Base-by-base conservation (phyloP, 2,329 filamentous ascomycete genomes). In the Colletotrichum orchidophilum region DNA sequence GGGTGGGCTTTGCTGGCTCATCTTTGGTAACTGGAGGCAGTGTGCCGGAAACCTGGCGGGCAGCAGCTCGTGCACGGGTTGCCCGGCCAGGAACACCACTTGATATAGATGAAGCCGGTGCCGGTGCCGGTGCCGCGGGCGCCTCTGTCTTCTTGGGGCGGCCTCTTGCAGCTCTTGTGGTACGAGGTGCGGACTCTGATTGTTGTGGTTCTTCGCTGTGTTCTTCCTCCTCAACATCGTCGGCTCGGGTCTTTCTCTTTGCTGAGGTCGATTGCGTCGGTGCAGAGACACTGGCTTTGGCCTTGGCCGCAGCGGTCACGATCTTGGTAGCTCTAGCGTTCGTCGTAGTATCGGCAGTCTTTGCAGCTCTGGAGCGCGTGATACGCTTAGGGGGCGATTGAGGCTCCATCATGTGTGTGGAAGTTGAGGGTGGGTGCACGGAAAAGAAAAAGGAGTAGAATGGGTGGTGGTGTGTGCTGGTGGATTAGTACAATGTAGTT, bases 311-410 rank as follows among this genome's bases (percentile, higher is more conserved):
- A 67, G 87, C 82, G 74, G 87, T 86, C 71, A 85, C 80, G 72
- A 86, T 82, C 71, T 81, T 87, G 70, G 84, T 82, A 2, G 82
- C 81, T 75, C 84, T 85, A 42, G 79, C 58, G 21, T 50, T 58
- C 7, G 74, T 71, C 52, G 79, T 77, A 29, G 81, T 76, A 68
- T 84, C 81, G 63, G 75, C 77, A 39, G 78, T 78, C 76, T 82
- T 85, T 53, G 83, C 83, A 35, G 84, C 83, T 69, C 84, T 80
- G 55, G 84, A 81, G 62, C 88, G 86, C 73, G 88, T 90, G 76
- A 90, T 85, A 74, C 88, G 86, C 80, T 89, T 89, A 42, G 88
- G 88, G 62, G 88, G 88, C 70, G 87, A 90, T 74, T 82, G 79
- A 63, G 81, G 80, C 74, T 88, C 86, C 87, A 90, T 89, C 33